Base-by-base conservation (phyloP, 176 grass and related monocot species). In the Rhynchospora breviuscula region DNA sequence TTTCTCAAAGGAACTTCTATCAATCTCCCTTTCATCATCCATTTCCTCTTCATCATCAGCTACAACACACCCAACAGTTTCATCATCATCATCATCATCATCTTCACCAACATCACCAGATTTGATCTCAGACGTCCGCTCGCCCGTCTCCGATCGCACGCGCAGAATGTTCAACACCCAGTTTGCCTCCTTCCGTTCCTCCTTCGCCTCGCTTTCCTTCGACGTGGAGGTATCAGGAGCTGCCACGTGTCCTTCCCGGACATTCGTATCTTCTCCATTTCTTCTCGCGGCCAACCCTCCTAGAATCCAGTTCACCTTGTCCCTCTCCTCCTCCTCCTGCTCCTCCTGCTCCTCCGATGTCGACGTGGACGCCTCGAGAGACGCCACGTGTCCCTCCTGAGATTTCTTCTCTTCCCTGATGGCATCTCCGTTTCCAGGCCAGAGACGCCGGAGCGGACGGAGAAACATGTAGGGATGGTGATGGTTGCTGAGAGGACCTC, bases 91-190 rank as follows among this genome's bases (percentile, higher is more conserved):
- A 19, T 46, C 77, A 15, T 88, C 83, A 44, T 71, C 82, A 6
- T 88, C 90, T 9, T 86, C 86, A 13, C 68, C 84, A 3, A n/a
- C 82, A 1, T 66, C 58, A 0, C 0, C 69, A 17, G 52, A 46
- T 33, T 6, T 44, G 46, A 75, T 87, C 33, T 80, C 83, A 15
- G 58, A 48, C 14, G 80, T 87, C 22, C 88, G 87, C 0, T 90
- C 92, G 13, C 75, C 79, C 44, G 87, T 85, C 70, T 75, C 81
- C 5, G 88, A 88, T 56, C 94, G 85, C 82, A 98, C 93, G 64
- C 92, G 84, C 80, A 98, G 76, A 84, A 98, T 98, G 78, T 95
- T 89, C 86, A 93, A 63, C 76, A 98, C 93, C 96, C 93, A 98
- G 52, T 91, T 95, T n/a, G 65, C 84, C 89, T 89, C 84, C 84